These are phyloP conservation scores for Nakazawaea pomicola DNA, from an alignment of 805 yeast genomes.

Conservation along the genomic window DNA sequence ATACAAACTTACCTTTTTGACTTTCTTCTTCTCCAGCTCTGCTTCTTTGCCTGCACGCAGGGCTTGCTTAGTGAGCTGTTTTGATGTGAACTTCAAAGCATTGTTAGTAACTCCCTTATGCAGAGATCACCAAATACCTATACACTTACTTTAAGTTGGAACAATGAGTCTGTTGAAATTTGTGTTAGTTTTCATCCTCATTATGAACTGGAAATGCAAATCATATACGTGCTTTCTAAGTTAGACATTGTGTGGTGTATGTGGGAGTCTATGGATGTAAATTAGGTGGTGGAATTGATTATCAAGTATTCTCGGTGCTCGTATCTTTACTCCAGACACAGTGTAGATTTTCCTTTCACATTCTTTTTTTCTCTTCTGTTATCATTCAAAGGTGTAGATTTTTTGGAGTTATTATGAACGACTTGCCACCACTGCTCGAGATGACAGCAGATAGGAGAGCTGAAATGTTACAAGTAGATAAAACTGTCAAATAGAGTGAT, in stretches of 20 bases:
- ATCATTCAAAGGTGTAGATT: too few species aligned
- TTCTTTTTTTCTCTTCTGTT: too few species aligned
- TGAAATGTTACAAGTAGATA: too few species aligned
- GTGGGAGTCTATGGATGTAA: too few species aligned
- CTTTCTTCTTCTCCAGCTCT: slow-evolving; percentile 76
- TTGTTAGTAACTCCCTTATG: not conserved
- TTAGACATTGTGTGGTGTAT: slow-evolving; percentile 29
- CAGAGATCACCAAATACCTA: not conserved
- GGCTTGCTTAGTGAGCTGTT: slow-evolving; percentile 87
- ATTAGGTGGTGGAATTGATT: too few species aligned
- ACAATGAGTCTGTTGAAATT: slow-evolving; percentile 56
- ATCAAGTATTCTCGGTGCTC: too few species aligned
- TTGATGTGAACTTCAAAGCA: slow-evolving; percentile 69
- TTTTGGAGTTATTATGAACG: too few species aligned
- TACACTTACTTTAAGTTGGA: slow-evolving; percentile 48
- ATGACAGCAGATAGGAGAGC: too few species aligned
- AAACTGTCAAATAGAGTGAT: too few species aligned
- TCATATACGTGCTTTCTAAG: slow-evolving; percentile 34
- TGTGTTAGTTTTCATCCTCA: not conserved
- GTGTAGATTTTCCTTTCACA: too few species aligned
- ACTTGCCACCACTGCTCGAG: too few species aligned
- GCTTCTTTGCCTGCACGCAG: slow-evolving; percentile 89
- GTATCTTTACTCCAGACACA: too few species aligned
- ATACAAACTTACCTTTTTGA: slow-evolving; percentile 52
- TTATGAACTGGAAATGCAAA: slow-evolving; percentile 7